These are phyloP conservation scores for Coemansia sp. DNA, from an alignment of 192 early-diverging fungal species.

Conservation along the genomic window DNA sequence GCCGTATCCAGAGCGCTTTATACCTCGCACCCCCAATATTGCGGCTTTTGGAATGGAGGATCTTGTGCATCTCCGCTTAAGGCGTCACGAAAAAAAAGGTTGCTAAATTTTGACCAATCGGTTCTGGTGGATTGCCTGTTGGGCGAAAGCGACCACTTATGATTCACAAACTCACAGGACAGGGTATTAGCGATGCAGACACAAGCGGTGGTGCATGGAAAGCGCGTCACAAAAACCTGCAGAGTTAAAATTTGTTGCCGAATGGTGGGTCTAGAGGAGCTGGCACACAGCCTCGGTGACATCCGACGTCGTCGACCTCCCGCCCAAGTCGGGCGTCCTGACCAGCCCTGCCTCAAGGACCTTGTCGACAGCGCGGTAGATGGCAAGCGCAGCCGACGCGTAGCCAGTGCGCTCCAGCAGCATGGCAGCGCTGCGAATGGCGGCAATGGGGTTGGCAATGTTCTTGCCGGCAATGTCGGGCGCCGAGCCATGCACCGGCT, in stretches of 20 bases:
- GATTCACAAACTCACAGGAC: neutral
- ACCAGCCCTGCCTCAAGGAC: constrained; percentile 66
- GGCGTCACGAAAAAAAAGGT: neutral
- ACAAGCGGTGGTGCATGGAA: neutral
- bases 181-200: neutral
- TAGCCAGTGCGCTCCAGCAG: constrained; percentile 85
- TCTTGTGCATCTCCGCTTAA: neutral
- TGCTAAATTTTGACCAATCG: neutral
- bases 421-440: constrained; percentile 91
- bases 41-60: neutral
- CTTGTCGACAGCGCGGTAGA: constrained; percentile 83
- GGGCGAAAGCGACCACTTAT: neutral
- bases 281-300: constrained; percentile 83
- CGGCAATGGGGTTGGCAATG: constrained; percentile 95
- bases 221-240: neutral
- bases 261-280: constrained; percentile 29
- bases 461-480: constrained; percentile 97
- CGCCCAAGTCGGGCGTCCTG: constrained; percentile 86
- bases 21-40: neutral
- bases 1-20: neutral
- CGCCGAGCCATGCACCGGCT: constrained; percentile 95
- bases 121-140: neutral
- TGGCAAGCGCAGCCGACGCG: constrained; percentile 65
- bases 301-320: constrained; percentile 74
- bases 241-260: too few relatives aligned